Evolutionary conservation across 495 filamentous ascomycete genomes (phyloP).

Genomic region (Tuber aestivum): DNA sequence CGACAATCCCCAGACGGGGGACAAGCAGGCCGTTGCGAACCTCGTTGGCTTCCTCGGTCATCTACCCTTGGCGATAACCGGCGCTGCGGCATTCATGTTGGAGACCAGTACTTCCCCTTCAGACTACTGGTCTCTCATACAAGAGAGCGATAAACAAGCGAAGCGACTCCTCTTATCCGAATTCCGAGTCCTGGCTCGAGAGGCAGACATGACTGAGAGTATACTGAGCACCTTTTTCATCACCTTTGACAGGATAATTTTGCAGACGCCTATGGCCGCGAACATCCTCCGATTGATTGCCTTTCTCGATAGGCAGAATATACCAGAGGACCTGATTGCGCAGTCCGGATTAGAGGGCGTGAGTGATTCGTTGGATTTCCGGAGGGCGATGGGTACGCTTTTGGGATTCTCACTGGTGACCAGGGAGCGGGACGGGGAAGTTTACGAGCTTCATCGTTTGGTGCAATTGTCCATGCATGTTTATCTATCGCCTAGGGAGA

Average conservation of each 20-base stretch:
- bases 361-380: not conserved
- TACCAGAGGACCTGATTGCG: conserved; percentile 10
- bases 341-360: not conserved
- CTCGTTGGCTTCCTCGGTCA: conserved; percentile 11
- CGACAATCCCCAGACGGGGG: not conserved
- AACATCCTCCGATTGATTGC: conserved; percentile 24
- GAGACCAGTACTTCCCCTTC: conserved; percentile 7
- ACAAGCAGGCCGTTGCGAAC: not conserved
- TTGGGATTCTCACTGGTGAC: conserved; percentile 2
- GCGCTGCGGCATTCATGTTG: conserved; percentile 19
- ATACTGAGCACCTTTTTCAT: conserved; percentile 18
- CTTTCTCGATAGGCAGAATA: conserved; percentile 21
- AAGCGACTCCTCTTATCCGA: conserved; percentile 5
- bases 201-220: conserved; percentile 13
- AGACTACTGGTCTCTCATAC: conserved; percentile 14
- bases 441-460: conserved; percentile 17
- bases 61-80: conserved; percentile 15
- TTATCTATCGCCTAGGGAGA: not conserved
- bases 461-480: conserved; percentile 12
- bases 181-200: conserved; percentile 4
- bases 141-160: conserved; percentile 2
- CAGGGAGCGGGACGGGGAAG: not conserved
- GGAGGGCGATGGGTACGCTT: conserved; percentile 5
- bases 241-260: conserved; percentile 17
- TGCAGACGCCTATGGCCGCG: conserved; percentile 9